Evolutionary conservation across 345 rosid species (phyloP).

Genomic region (Pugionium cornutum): DNA sequence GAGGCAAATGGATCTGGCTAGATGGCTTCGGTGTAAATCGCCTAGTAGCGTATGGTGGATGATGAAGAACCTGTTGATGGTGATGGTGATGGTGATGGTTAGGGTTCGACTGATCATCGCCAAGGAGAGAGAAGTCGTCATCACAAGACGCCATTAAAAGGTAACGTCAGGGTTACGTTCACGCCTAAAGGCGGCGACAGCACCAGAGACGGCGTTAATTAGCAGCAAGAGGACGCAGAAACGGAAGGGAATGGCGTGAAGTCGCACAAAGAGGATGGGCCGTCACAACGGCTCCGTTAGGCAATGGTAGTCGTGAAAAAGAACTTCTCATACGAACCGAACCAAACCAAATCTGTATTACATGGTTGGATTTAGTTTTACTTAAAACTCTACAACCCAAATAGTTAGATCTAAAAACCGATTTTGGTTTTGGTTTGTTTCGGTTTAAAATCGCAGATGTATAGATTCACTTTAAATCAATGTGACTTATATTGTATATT

Average conservation of each 20-base stretch:
- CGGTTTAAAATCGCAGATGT: too few species aligned
- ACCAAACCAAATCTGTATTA: conserved; percentile 17
- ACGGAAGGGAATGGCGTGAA: conserved; percentile 49
- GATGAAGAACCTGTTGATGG: conserved; percentile 50
- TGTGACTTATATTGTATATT: too few species aligned
- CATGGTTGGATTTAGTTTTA: background rate
- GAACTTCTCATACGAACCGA: background rate
- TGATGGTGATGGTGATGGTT: conserved; percentile 38
- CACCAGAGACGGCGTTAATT: conserved; percentile 52
- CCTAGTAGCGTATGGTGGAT: conserved; percentile 49
- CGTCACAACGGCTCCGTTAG: conserved; percentile 79
- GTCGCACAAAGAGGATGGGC: conserved; percentile 35
- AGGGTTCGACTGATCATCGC: conserved; percentile 60
- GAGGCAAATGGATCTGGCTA: conserved; percentile 47
- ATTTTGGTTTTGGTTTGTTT: too few species aligned
- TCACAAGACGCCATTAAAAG: conserved; percentile 78
- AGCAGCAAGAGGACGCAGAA: conserved; percentile 52
- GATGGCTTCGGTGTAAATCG: conserved; percentile 45
- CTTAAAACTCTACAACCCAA: background rate
- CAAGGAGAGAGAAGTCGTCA: conserved; percentile 79
- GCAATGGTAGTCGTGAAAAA: conserved; percentile 1
- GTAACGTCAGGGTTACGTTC: conserved; percentile 65
- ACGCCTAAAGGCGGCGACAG: conserved; percentile 24
- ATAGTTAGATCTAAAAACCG: too few species aligned
- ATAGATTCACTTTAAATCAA: too few species aligned